Evolutionary conservation across 108 stramenopile species (phyloP).

Genomic region (Cyclotella distinguenda): DNA sequence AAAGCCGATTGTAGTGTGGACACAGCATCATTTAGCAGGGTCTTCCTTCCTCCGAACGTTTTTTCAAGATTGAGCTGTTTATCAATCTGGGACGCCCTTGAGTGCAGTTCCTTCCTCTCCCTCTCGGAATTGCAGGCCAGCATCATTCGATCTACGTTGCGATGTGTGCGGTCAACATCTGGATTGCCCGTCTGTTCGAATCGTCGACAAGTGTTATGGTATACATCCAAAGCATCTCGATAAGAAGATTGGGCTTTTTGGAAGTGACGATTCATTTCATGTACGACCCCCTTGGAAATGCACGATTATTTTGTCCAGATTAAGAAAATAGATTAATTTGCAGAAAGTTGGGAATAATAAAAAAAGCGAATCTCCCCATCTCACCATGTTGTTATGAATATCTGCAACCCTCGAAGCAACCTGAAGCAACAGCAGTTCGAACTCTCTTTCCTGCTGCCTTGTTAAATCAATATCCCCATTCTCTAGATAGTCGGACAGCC

Average conservation of each 20-base stretch:
- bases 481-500: not conserved
- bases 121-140: constrained; percentile 31
- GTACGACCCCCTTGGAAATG: constrained; percentile 39
- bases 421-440: constrained; percentile 35
- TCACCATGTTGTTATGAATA: constrained; percentile 45
- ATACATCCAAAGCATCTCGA: constrained; percentile 35
- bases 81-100: constrained; percentile 13
- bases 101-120: constrained; percentile 23
- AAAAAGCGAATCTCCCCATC: too few species aligned
- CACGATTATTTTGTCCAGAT: too few species aligned
- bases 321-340: too few species aligned
- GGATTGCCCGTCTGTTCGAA: constrained; percentile 29
- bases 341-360: too few species aligned
- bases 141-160: constrained; percentile 26
- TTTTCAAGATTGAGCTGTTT: constrained; percentile 11
- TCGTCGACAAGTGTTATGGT: constrained; percentile 40
- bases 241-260: constrained; percentile 32
- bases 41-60: constrained; percentile 4
- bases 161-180: constrained; percentile 34
- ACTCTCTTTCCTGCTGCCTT: constrained; percentile 24
- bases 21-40: constrained; percentile 29
- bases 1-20: constrained; percentile 22
- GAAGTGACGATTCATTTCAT: constrained; percentile 37
- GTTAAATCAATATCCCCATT: constrained; percentile 18
- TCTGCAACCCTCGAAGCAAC: constrained; percentile 41